phyloP scores from a whole-genome alignment of 1,284 basidiomycete genomes.

The Apiotrichum akiyoshidainum region DNA sequence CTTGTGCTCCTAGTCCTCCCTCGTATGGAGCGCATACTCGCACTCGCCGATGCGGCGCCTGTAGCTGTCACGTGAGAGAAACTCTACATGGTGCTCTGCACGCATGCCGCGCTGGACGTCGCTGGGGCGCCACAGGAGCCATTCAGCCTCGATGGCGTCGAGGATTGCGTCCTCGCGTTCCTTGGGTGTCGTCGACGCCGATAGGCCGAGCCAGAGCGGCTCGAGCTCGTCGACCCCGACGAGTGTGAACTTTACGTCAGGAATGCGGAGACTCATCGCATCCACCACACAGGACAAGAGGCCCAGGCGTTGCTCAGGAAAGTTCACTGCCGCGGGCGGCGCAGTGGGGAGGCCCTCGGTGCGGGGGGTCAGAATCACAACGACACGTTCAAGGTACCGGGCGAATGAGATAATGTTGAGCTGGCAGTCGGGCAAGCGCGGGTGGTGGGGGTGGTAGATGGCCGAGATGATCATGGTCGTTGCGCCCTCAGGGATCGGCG shows the following conservation, averaged over 20 bases:
- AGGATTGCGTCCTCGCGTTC: not conserved
- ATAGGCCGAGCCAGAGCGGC: not conserved
- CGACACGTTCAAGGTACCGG: not conserved
- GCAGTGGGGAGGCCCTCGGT: not conserved
- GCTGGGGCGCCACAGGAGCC: not conserved
- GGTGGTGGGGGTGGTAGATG: slow-evolving; percentile 1
- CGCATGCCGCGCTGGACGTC: not conserved
- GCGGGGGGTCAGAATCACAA: slow-evolving; percentile 3
- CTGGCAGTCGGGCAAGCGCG: slow-evolving; percentile 1
- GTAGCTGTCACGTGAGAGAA: slow-evolving; percentile 4
- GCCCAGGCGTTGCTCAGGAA: slow-evolving; percentile 2
- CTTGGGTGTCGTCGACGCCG: not conserved
- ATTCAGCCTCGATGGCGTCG: slow-evolving; percentile 2
- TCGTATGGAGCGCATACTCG: slow-evolving; percentile 3
- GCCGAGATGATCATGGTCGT: slow-evolving; percentile 3
- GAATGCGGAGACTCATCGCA: slow-evolving; percentile 1
- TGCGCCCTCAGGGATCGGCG: slow-evolving; percentile 1
- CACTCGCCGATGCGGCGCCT: not conserved
- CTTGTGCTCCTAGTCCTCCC: too few relatives aligned
- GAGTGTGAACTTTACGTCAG: slow-evolving; percentile 3
- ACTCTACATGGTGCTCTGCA: not conserved
- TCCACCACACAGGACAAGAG: not conserved
- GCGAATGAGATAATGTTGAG: slow-evolving; percentile 1
- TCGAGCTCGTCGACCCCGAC: slow-evolving; percentile 8
- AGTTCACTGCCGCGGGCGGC: slow-evolving; percentile 1